phyloP scores from a whole-genome alignment of 2,329 filamentous ascomycete genomes.

The Neonectria ditissima region DNA sequence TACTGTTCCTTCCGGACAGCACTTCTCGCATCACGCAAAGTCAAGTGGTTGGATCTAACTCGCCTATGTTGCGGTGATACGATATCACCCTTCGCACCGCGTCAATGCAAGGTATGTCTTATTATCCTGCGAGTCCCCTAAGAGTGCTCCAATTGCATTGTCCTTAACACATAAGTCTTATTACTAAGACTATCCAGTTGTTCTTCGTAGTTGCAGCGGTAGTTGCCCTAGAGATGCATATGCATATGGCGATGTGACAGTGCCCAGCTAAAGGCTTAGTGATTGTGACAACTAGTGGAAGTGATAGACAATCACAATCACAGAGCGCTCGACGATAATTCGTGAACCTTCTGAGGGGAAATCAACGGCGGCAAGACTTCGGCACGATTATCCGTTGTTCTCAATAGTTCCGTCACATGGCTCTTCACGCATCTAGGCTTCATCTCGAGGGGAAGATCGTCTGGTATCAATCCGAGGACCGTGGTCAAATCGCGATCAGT shows the following conservation, averaged over 20 bases:
- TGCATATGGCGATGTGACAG: background rate
- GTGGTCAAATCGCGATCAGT: background rate
- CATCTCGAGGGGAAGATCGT: no score
- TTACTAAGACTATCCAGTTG: background rate
- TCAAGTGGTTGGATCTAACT: conserved; percentile 12
- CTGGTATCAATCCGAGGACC: no score
- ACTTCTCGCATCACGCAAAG: conserved; percentile 6
- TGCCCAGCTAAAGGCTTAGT: background rate
- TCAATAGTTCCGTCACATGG: background rate
- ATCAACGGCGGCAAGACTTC: background rate
- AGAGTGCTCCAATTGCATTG: background rate
- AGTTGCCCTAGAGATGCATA: background rate
- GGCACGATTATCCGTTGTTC: background rate
- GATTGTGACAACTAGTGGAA: background rate
- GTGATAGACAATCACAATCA: conserved; percentile 1
- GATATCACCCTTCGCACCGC: conserved; percentile 3
- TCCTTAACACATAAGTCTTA: background rate
- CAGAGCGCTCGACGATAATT: conserved; percentile 4
- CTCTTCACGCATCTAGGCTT: no score
- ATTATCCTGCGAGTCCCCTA: background rate
- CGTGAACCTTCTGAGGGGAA: background rate
- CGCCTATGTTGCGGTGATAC: background rate
- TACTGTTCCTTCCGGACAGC: background rate
- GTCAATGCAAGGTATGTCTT: background rate
- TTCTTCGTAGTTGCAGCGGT: background rate